Base-by-base conservation (phyloP, 2,329 filamentous ascomycete genomes). In the Paramyrothecium sp. region DNA sequence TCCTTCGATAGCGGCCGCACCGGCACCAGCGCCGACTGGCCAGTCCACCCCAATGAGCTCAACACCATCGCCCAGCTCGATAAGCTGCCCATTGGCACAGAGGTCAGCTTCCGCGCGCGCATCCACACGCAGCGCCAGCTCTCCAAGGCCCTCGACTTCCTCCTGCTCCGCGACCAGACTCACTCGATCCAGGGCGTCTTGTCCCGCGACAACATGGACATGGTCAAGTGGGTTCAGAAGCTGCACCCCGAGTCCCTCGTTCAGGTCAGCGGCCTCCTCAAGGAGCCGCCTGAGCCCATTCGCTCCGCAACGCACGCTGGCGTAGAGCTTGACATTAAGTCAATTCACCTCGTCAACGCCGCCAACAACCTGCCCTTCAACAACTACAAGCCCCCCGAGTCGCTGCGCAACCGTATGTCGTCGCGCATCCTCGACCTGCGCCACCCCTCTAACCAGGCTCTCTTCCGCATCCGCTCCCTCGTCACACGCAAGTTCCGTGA, bases 211-310 rank as follows among this genome's bases (percentile, higher is more conserved):
- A 77, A 67, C 78, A 86, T 62, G 83, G 85, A 89, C 65, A 94
- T 97, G 82, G 81, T 97, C 26, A 88, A 90, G 68, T 96, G 92
- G 90, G 90, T 91, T 3, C 90, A 96, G 73, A 91, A 91, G 69
- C 79, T 97, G 50, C 87, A 89, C 55, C 79, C 88, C 7, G 93
- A 96, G 69, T 89, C 87, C 8, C 83, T 97, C 53, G 86, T 97
- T 5, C 84, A 90, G 57, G 86, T 96, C 56, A 86, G 83, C 54
- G 93, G 91, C 58, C 83, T 83, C 2, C 75, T 97, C 3, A 89
- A 92, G 67, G 81, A 83, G 60, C 89, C 92, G 0, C 86, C 89
- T 7, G 86, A 92, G 65, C 84, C 87, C 44, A 83, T 97, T 57
- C 86, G 89, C 62, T 89, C 91, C 44, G 89, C 90, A 30, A 88